Evolutionary conservation across 768 basidiomycete species (phyloP), one percentile per base, ranked within the genome.

Genomic region (Leccinum rimulosum): DNA sequence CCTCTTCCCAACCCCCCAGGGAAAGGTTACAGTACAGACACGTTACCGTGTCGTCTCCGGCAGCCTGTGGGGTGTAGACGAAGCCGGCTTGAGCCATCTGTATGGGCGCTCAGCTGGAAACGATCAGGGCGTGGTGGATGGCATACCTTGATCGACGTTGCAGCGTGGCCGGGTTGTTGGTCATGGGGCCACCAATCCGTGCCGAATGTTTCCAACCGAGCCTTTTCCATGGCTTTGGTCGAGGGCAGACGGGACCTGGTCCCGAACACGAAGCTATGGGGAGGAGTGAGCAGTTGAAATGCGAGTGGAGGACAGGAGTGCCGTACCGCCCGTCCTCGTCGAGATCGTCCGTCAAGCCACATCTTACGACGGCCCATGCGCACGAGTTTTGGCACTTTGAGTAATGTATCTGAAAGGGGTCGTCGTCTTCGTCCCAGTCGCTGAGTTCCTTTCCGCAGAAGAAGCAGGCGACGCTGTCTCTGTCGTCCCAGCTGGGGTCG

Each of bases 51-150:
- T 98, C 95, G 64, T 92, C 88, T 4, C 81, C 87, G 2, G 77
- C 66, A 12, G 77, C 73, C 57, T 86, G 82, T 2, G 93, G 91
- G 1, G 86, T 87, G 69, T 82, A 92, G 0, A 92, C 82, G 68
- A 96, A 97, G 8, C 95, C 95, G 3, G 94, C 93, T 64, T 83
- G 84, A 0, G 95, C 90, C 83, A 98, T 87, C 95, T 67, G 15
- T 15, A 51, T 2, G 50, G 57, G 27, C 28, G 27, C 50, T 51
- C 27, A 57, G 53, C 14, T 63, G n/a, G 47, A 25, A 59, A 28
- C 35, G 45, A 28, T 1, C 7, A 6, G 8, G 33, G 15, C 17
- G 8, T 30, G 12, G 50, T 6, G 31, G 3, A 31, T 8, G 48
- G 57, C 63, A 6, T 60, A 87, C 93, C 78, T 86, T 89, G 69